Base-by-base conservation (phyloP, 2,329 filamentous ascomycete species). In the Diaporthe amygdali region DNA sequence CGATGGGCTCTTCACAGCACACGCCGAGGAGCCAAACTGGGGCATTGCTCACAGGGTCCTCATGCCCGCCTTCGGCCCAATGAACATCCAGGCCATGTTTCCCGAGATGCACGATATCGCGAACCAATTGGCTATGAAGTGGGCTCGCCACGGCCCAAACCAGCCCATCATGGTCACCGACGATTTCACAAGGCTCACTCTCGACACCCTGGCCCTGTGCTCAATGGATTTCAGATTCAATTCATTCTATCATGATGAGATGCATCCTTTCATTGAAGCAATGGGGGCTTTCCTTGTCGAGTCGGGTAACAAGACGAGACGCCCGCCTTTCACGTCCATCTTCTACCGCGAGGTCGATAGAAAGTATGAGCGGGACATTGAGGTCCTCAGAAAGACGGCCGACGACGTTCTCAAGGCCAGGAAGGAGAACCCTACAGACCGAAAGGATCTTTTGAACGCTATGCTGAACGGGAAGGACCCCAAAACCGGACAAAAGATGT, bases 201-300 rank as follows among this genome's bases (percentile, higher is more conserved):
- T 95, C 2, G 93, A 95, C 77, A 92, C 92, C 0, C 86, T 95
- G 10, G 91, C 91, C 1, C 85, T 95, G 3, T 92, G 91, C 78
- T 84, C 89, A n/a, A 92, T 93, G 89, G 88, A 88, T 46, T 92
- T 86, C 71, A 89, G 92, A 22, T 94, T 94, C 85, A 94, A 94
- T 80, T 91, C 89, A 1, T 94, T 91, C 80, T 95, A 94, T 77
- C 85, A 85, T 34, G 88, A 93, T 17, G 84, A 89, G 10, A 82
- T 92, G 78, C 93, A 95, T 74, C 92, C 92, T 0, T 94, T 95
- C 75, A 85, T 94, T 47, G 79, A 85, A 54, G 88, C 91, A 41
- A 94, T 94, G 92, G 84, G 85, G 1, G 85, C 85, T n/a, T 88
- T 92, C 68, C 82, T 95, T 1, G 76, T 79, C 15, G 90, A 91